A percentile compares a stretch with the other conserved stretches of the same genome.
Conservation (phyloP, 2,329 filamentous ascomycete genomes). For the Botryotinia convoluta region DNA sequence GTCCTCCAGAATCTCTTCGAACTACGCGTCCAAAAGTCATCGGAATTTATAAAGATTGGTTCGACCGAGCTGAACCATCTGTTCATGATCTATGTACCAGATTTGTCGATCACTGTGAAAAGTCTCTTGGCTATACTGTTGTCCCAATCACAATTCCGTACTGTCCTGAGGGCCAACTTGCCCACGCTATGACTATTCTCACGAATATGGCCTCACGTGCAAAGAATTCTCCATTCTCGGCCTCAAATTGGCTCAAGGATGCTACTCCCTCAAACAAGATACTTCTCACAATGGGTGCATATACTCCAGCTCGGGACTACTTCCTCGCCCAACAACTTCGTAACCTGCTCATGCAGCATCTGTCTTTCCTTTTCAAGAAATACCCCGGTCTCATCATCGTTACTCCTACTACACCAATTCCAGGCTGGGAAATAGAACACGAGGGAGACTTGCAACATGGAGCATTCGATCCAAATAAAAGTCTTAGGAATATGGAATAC, state of each 20-base stretch:
- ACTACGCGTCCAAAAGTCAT: slow-evolving; percentile 53
- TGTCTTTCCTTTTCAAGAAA: slow-evolving; percentile 65
- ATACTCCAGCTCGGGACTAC: slow-evolving; percentile 67
- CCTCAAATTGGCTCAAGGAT: slow-evolving; percentile 47
- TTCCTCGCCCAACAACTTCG: slow-evolving; percentile 72
- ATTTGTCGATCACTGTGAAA: slow-evolving; percentile 57
- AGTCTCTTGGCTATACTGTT: slow-evolving; percentile 49
- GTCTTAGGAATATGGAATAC: slow-evolving; percentile 79
- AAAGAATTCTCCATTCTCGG: slow-evolving; percentile 4
- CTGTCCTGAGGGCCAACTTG: slow-evolving; percentile 68
- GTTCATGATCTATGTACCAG: slow-evolving; percentile 62
- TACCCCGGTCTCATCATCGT: slow-evolving; percentile 76
- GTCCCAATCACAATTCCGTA: slow-evolving; percentile 64
- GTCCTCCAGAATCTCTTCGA: slow-evolving; percentile 47
- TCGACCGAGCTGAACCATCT: slow-evolving; percentile 62
- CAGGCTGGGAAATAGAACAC: slow-evolving; percentile 64
- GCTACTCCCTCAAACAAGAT: slow-evolving; percentile 68
- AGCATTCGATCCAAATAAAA: slow-evolving; percentile 68
- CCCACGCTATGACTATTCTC: slow-evolving; percentile 76
- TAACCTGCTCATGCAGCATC: slow-evolving; percentile 73
- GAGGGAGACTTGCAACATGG: slow-evolving; percentile 63
- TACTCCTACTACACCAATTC: slow-evolving; percentile 72
- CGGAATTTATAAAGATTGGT: slow-evolving; percentile 68
- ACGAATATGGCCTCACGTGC: slow-evolving; percentile 58
- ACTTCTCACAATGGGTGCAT: slow-evolving; percentile 61